A percentile compares a stretch with the other conserved stretches of the same genome.
Evolutionary conservation across 805 yeast genomes (phyloP).

Genomic region (Zygoascus tannicola): DNA sequence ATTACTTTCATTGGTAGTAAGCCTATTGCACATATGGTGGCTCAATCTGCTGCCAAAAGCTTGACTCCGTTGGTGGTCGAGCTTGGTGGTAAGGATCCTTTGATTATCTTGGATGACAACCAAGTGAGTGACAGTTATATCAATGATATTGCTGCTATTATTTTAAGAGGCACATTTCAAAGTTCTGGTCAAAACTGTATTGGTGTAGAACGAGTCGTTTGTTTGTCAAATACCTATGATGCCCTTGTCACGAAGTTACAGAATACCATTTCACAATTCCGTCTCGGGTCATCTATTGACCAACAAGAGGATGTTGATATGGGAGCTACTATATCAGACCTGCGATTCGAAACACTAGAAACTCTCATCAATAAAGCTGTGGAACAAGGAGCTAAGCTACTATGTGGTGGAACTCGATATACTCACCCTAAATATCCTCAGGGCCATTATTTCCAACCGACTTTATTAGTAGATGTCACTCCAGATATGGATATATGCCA

Average conservation of each 20-base stretch:
- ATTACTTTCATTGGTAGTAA: conserved; percentile 94
- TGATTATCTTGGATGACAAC: conserved; percentile 75
- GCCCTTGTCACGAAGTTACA: conserved; percentile 47
- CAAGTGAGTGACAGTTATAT: conserved; percentile 32
- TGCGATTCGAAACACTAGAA: conserved; percentile 62
- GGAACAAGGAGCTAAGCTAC: conserved; percentile 63
- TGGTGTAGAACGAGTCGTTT: conserved; percentile 91
- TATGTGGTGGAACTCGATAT: conserved; percentile 73
- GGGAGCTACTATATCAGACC: conserved; percentile 89
- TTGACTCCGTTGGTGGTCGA: conserved; percentile 93
- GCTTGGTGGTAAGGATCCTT: conserved; percentile 93
- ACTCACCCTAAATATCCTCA: conserved; percentile 89
- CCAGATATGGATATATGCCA: conserved; percentile 70
- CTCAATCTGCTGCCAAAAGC: conserved; percentile 71
- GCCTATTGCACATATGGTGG: conserved; percentile 78
- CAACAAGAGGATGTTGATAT: conserved; percentile 84
- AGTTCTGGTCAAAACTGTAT: conserved; percentile 97
- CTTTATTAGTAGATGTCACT: conserved; percentile 74
- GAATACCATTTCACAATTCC: conserved; percentile 47
- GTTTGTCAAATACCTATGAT: conserved; percentile 61
- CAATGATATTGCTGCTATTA: conserved; percentile 56
- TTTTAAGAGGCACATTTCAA: conserved; percentile 94
- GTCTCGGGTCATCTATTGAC: conserved; percentile 88
- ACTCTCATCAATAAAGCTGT: conserved; percentile 65
- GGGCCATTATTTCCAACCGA: conserved; percentile 90